phyloP scores from a whole-genome alignment of 2,329 filamentous ascomycete species.

The Epichloe scottii region DNA sequence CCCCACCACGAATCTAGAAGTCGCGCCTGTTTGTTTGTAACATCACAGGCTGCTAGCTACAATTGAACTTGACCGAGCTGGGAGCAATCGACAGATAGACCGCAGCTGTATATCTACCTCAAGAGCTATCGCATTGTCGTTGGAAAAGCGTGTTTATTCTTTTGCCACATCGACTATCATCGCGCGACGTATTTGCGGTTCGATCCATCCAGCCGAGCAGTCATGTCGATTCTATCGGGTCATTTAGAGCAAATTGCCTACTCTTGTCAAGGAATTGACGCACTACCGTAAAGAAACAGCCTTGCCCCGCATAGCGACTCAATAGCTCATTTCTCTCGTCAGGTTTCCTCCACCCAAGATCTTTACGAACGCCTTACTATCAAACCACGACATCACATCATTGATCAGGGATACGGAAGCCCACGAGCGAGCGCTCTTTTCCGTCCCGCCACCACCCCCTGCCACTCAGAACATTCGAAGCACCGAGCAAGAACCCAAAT shows the following conservation, averaged over 20 bases:
- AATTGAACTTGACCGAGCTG: too few relatives aligned
- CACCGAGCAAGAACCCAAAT: conserved; percentile 26
- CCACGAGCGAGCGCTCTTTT: conserved; percentile 91
- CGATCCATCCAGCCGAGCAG: not conserved
- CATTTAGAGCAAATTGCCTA: conserved; percentile 68
- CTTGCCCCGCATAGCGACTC: not conserved
- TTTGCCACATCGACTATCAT: not conserved
- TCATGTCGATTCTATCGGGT: conserved; percentile 55
- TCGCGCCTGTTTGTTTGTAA: not conserved
- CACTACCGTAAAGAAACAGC: conserved; percentile 45
- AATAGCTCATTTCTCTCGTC: conserved; percentile 4
- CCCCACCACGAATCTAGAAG: not conserved
- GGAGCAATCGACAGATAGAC: too few relatives aligned
- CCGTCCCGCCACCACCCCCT: conserved; percentile 62
- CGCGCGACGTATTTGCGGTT: not conserved
- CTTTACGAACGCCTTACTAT: conserved; percentile 87
- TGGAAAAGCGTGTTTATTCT: not conserved
- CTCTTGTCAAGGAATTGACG: conserved; percentile 64
- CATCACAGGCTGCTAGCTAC: not conserved
- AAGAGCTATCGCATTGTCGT: not conserved
- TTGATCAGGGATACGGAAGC: conserved; percentile 90
- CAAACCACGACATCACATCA: conserved; percentile 81
- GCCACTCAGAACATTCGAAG: conserved; percentile 21
- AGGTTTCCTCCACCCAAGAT: conserved; percentile 87
- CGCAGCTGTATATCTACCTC: not conserved